Base-by-base conservation (phyloP, 176 grass and related monocot species). In the Aegilops bicornis region DNA sequence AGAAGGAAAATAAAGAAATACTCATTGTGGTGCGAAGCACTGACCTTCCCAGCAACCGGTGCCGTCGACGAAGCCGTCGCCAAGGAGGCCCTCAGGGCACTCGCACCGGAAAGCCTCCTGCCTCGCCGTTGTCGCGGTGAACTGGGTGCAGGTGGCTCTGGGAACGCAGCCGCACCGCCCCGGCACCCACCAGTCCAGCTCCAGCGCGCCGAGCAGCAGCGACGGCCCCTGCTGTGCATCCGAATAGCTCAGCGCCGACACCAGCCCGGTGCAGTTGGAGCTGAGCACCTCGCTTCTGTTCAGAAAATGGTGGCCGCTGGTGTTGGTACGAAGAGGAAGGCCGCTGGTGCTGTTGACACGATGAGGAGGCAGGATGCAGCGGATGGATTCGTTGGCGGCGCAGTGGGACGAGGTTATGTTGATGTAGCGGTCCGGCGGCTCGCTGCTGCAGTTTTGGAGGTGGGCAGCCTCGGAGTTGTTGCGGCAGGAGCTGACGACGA, bases 51-150 rank as follows among this genome's bases (percentile, higher is more conserved):
- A 33, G 89, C 92, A 93, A 30, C 89, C 89, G 20, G 19, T 1
- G 68, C 89, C 83, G 42, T 80, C 83, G 75, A 3, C 6, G 89
- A 91, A 93, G 56, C 92, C 92, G 83, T 93, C 92, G 48, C 92
- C 92, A 0, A 78, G 33, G 86, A 84, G 86, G 0, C 86, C 92
- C 17, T 86, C 83, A 0, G 0, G 25, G 69, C 92, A 93, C 2
- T 67, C 12, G 79, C 92, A 93, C 79, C 35, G 79, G 89, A 93
- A 93, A 39, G 2, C 76, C 35, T 75, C 17, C 33, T 1, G 20
- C 66, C 6, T 0, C 0, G 67, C 3, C 16, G 0, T 2, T 22
- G 89, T 83, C 62, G 89, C 40, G 2, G 13, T 9, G 40, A 93
- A 8, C 5, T 0, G 1, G 2, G 24, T 86, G 89, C 92, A 93